Base-by-base conservation (phyloP, 345 rosid species). In the Citrus trifoliata region DNA sequence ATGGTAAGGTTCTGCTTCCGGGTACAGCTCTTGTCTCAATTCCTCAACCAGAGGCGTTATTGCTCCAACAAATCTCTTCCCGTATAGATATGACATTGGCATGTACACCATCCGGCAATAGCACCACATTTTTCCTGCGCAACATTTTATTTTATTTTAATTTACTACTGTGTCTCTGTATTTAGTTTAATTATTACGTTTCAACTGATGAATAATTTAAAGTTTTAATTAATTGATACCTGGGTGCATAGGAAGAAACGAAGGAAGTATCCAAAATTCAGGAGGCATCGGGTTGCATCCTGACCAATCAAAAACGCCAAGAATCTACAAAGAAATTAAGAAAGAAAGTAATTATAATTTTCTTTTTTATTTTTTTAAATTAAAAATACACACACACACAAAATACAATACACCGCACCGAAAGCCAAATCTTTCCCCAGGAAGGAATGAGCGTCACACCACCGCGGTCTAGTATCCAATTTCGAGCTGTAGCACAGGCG, bases 381-480 rank as follows among this genome's bases (percentile, higher is more conserved):
- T n/a, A 51, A 16, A 51, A 4, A 51, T 6, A 51, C 19, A 9
- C 21, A 51, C 4, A 30, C 32, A 30, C 32, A 30, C 4, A 30
- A 3, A 3, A 14, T 12, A 1, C 21, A 16, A 48, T 48, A 53
- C 7, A 22, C 1, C 27, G 1, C 71, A 84, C 84, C 68, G 87
- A 82, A 56, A 85, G 87, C 87, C 87, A 85, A 46, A 73, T 82
- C 74, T 85, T 85, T 30, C 87, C 87, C 87, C 87, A 84, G 25
- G 87, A 84, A 12, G 87, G 85, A 27, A 82, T 76, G 53, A 72
- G 71, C 16, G 83, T 82, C 37, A 69, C 81, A 2, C 87, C 85
- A 27, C 85, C 87, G 51, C n/a, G 83, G 62, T 82, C 81, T 28
- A 72, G 85, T 32, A 84, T 79, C 87, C 87, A 84, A 33, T 82